Conservation (phyloP, 768 basidiomycete species). For the Pulveroboletus sp. region DNA sequence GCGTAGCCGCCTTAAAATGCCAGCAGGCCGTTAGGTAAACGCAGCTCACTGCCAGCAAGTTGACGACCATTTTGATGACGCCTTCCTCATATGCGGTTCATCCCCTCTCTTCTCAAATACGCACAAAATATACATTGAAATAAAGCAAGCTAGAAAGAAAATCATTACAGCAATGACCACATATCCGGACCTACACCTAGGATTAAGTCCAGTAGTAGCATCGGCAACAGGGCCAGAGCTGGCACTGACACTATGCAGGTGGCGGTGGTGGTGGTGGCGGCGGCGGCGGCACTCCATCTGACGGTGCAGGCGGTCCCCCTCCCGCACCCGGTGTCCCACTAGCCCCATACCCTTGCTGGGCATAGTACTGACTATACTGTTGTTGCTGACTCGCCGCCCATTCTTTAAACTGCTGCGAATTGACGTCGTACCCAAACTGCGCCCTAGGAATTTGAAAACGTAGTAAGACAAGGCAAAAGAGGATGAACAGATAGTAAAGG, state of each 20-base stretch:
- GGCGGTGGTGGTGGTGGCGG: conserved; percentile 7
- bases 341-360: conserved; percentile 47
- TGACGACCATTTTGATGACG: too few relatives aligned
- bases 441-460: conserved; percentile 45
- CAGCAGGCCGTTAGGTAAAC: too few relatives aligned
- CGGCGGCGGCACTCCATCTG: conserved; percentile 14
- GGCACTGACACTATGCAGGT: conserved; percentile 16
- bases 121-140: conserved; percentile 28
- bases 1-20: too few relatives aligned
- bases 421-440: conserved; percentile 82
- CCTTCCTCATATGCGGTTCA: background rate
- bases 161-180: conserved; percentile 18
- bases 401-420: conserved; percentile 74
- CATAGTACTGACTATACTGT: conserved; percentile 73
- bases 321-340: conserved; percentile 5
- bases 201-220: background rate
- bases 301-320: conserved; percentile 25
- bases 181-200: background rate
- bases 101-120: background rate
- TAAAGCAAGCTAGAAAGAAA: conserved; percentile 26
- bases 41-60: too few relatives aligned
- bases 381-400: conserved; percentile 66
- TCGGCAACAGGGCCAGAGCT: background rate
- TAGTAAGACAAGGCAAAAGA: background rate
- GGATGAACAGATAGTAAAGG: background rate